Conservation (phyloP, 148 eudicot genomes). For the Rhododendron ferrugineum region DNA sequence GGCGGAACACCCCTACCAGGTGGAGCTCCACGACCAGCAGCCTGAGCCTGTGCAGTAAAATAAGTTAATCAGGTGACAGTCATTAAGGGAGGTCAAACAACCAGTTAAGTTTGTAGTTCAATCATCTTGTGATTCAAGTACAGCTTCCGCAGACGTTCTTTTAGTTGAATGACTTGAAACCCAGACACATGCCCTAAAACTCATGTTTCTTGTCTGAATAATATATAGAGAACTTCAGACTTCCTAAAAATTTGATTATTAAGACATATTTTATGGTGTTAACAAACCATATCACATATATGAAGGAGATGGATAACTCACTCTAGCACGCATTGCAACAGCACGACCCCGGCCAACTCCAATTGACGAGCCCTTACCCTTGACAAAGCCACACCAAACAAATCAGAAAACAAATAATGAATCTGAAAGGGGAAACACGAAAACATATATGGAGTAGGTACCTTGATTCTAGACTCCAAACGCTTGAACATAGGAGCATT, state of each 20-base stretch:
- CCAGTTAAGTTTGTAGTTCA: background rate
- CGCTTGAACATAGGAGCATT: conserved; percentile 99
- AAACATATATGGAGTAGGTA: conserved; percentile 14
- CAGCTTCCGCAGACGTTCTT: background rate
- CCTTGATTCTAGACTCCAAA: conserved; percentile 93
- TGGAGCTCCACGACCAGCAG: conserved; percentile 66
- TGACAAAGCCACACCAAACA: conserved; percentile 9
- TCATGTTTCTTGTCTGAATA: background rate
- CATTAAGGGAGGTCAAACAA: background rate
- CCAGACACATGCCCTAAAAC: background rate
- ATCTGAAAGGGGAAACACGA: background rate
- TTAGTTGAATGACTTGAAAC: background rate
- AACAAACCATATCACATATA: background rate
- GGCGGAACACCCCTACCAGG: conserved; percentile 73
- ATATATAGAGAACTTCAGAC: background rate
- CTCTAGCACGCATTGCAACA: conserved; percentile 72
- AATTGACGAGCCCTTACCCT: conserved; percentile 93
- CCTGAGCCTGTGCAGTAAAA: conserved; percentile 52
- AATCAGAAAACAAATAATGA: conserved; percentile 1
- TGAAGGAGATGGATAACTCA: conserved; percentile 13
- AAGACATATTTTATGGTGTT: background rate
- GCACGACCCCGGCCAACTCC: conserved; percentile 53
- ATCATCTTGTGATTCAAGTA: background rate
- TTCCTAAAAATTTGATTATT: background rate
- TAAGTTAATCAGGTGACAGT: background rate